phyloP scores from a whole-genome alignment of 2,329 filamentous ascomycete species.

The Didymella segeticola region DNA sequence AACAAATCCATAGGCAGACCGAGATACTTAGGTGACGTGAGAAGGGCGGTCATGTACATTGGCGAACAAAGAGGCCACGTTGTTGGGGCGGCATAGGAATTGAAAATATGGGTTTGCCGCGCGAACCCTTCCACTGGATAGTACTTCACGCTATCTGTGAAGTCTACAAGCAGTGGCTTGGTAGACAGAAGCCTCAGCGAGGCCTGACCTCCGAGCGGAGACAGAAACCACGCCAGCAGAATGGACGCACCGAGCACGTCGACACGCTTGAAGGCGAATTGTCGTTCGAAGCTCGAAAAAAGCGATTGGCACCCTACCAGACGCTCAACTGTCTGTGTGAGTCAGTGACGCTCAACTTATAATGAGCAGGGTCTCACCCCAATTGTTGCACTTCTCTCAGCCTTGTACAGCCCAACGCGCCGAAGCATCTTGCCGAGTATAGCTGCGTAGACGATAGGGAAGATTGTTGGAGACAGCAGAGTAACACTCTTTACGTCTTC shows the following conservation, averaged over 20 bases:
- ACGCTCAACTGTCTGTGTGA: slow-evolving; percentile 12
- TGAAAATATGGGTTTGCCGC: neutral
- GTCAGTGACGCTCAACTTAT: neutral
- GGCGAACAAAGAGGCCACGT: neutral
- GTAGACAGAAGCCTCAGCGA: neutral
- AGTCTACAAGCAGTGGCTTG: neutral
- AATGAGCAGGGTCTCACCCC: neutral
- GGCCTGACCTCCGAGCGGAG: neutral
- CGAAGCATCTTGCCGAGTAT: slow-evolving; percentile 19
- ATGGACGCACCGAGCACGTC: slow-evolving; percentile 8
- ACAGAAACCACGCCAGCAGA: neutral
- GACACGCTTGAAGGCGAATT: slow-evolving; percentile 9
- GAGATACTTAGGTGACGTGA: neutral
- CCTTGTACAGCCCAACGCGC: slow-evolving; percentile 3
- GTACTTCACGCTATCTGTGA: neutral
- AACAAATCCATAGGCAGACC: neutral
- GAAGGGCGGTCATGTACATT: neutral
- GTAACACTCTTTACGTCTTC: slow-evolving; percentile 14
- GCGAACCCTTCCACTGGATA: neutral
- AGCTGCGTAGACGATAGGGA: slow-evolving; percentile 20
- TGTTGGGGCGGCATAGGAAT: no score
- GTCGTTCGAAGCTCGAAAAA: slow-evolving; percentile 16
- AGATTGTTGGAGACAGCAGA: slow-evolving; percentile 17
- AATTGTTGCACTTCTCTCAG: slow-evolving; percentile 8
- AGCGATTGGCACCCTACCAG: slow-evolving; percentile 21